These are phyloP conservation scores for Fomitopsis palustris DNA, from an alignment of 1,284 basidiomycete species.

Conservation along the genomic window DNA sequence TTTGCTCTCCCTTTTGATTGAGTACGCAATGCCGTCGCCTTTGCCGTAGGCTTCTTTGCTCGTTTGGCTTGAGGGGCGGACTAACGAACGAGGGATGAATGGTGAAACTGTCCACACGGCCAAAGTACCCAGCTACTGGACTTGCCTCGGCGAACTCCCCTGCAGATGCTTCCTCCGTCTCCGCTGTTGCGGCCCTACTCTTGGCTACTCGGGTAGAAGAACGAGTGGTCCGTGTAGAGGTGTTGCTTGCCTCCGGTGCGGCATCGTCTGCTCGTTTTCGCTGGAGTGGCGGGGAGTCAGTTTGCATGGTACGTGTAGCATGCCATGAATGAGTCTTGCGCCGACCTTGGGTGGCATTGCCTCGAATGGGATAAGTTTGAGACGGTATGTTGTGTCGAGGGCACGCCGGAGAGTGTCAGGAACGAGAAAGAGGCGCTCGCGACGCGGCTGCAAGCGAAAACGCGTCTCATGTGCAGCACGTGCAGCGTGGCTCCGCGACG, in stretches of 20 bases:
- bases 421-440: neutral
- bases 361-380: constrained; percentile 6
- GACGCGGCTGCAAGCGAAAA: neutral
- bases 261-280: constrained; percentile 37
- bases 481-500: neutral
- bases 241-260: constrained; percentile 22
- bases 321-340: too few relatives aligned
- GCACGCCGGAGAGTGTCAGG: neutral
- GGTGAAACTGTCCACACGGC: too few relatives aligned
- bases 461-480: neutral
- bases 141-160: neutral
- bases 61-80: constrained; percentile 17
- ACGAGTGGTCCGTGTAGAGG: constrained; percentile 43
- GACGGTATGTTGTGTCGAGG: neutral
- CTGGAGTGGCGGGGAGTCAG: constrained; percentile 24
- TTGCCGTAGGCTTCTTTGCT: constrained; percentile 20
- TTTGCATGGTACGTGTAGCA: neutral
- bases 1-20: constrained; percentile 2
- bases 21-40: constrained; percentile 23
- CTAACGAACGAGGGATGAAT: constrained; percentile 1
- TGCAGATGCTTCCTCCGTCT: neutral
- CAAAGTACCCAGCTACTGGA: neutral
- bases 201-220: constrained; percentile 38
- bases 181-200: neutral
- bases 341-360: constrained; percentile 23